Base-by-base conservation (phyloP, 495 filamentous ascomycete species). In the Clavariopsis aquatica region DNA sequence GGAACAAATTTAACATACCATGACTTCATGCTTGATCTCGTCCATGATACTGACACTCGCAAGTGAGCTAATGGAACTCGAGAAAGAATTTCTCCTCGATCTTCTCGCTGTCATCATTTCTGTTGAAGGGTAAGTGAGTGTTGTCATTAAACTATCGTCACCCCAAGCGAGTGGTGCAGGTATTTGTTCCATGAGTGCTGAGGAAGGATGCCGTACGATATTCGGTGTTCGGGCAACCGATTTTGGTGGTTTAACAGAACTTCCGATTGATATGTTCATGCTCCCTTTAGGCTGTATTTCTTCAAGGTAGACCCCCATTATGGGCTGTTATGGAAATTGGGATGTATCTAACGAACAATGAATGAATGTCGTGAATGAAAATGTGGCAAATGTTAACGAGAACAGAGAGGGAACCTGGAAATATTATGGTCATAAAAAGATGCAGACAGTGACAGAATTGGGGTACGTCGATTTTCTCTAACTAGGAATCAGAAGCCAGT, bases 1-100 rank as follows among this genome's bases (percentile, higher is more conserved):
- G 31, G 13, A 13, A 36, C 6, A 13, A 36, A 13, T 6, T 6
- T 36, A 36, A 36, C 31, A 36, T 36, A 36, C 88, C 89, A 92
- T 92, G 58, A 92, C 86, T 70, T 91, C 88, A 72, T 89, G 88
- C 71, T 89, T 91, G 72, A 92, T 89, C 64, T 91, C 87, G 60
- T 90, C 87, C 23, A 89, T 69, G 56, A 87, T 83, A 51, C 82
- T 77, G 65, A 80, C 84, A 24, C 74, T 62, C 29, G 19, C 74
- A n/a, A 56, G 10, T 4, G 68, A 70, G 9, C 24, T 52, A 38
- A 59, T 45, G 8, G 60, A 63, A 7, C 47, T 29, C 17, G 66
- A 74, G 9, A 82, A 85, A 51, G 75, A 72, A 38, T 75, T 70
- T 38, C 79, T 49, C 28, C 57, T 49, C 17, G 64, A 66, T 10